Evolutionary conservation across 169 alveolate species (phyloP), one percentile per base, ranked within the genome.

Genomic region (Plasmodium vivax): DNA sequence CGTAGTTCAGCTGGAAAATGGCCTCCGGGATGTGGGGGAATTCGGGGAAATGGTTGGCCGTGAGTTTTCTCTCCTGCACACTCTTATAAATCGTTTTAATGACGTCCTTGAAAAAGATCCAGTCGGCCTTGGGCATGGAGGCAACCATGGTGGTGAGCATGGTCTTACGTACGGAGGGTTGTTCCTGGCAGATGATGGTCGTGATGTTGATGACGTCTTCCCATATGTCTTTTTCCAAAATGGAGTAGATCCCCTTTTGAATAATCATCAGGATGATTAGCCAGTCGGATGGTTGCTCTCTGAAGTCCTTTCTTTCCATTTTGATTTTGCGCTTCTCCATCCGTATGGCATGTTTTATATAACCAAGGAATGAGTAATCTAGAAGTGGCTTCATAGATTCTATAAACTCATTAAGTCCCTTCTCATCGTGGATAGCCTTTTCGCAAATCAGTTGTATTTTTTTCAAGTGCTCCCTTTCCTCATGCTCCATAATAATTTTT

Each of bases 21-120:
- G 97, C 97, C 74, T 82, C 97, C 3, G 94, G 93, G 32, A 95
- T 90, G 81, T 95, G 95, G 4, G 97, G 97, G 75, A 87, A 95
- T 8, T 95, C 74, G 41, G 95, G 93, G 62, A 92, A 83, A 27
- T 88, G 94, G 58, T 83, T 83, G 32, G 85, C 93, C 14, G 93
- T 75, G 23, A 83, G 51, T 80, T 83, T 93, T 93, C 92, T 84
- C 16, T 84, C 88, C 8, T 83, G 84, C 9, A 93, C 92, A 73
- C 94, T 79, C 56, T 74, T 90, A 47, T 82, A 93, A 81, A 93
- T 82, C 2, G 96, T 87, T 58, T 90, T 93, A 92, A 93, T 92
- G 54, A 95, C 79, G 47, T 75, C 93, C 75, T 95, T 95, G 85
- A 95, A 95, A 74, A 93, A 93, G 9, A 82, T 87, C 97, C 97